These are phyloP conservation scores for Ajuga chamaepitys DNA, from an alignment of 257 asterid genomes.

Conservation along the genomic window DNA sequence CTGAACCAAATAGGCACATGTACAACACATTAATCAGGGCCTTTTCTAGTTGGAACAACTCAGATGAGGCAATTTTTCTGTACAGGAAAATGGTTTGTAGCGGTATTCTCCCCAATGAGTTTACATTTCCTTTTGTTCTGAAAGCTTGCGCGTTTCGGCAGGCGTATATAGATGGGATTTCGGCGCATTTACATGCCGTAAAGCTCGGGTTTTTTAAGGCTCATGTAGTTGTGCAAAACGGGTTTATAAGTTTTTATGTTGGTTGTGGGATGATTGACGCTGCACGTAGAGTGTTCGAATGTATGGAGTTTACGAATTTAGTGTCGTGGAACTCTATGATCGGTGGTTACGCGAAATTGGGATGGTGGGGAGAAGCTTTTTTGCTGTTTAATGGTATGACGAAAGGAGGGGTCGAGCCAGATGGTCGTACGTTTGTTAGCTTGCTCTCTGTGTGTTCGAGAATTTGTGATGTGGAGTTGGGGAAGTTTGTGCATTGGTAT, in stretches of 20 bases:
- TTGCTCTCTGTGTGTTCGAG: conserved; percentile 57
- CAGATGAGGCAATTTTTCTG: conserved; percentile 28
- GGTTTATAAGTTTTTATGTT: conserved; percentile 43
- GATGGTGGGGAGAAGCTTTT: conserved; percentile 40
- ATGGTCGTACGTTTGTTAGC: conserved; percentile 56
- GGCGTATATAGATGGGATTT: conserved; percentile 37
- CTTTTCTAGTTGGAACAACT: conserved; percentile 24
- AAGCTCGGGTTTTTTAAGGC: conserved; percentile 45
- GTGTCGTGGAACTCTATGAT: conserved; percentile 75
- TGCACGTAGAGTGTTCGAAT: conserved; percentile 54
- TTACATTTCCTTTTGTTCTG: conserved; percentile 60
- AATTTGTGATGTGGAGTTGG: conserved; percentile 47
- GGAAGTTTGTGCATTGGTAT: conserved; percentile 64
- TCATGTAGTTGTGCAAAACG: conserved; percentile 55
- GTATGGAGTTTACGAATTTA: conserved; percentile 33
- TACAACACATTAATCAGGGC: conserved; percentile 73
- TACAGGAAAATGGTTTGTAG: conserved; percentile 24
- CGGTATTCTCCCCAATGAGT: conserved; percentile 42
- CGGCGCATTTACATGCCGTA: conserved; percentile 40
- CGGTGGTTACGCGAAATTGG: conserved; percentile 47
- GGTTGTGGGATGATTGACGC: conserved; percentile 39
- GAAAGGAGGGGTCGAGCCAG: conserved; percentile 52
- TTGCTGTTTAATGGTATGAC: conserved; percentile 38
- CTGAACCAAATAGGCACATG: conserved; percentile 51
- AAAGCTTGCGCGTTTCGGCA: conserved; percentile 57